A percentile compares a stretch with the other conserved stretches of the same genome.
Conservation (phyloP, 192 early-diverging fungal genomes). For the Coemansia biformis region DNA sequence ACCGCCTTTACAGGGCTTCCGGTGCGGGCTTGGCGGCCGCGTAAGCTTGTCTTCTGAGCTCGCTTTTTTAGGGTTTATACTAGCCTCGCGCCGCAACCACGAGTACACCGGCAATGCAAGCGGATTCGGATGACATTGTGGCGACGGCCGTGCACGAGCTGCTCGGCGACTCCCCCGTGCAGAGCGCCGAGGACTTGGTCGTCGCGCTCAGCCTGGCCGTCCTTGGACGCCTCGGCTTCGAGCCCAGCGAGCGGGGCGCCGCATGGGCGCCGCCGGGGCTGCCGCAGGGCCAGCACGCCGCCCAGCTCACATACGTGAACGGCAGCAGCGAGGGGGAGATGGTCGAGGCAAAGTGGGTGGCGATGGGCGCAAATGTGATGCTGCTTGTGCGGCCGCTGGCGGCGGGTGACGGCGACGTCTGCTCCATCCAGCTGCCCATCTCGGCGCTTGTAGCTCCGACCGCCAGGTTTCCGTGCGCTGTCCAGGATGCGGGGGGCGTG, state of each 20-base stretch:
- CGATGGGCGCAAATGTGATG: constrained; percentile 15
- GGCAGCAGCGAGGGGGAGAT: constrained; percentile 1
- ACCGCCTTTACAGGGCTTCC: too few relatives aligned
- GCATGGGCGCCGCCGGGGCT: constrained; percentile 23
- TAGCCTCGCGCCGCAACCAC: too few relatives aligned
- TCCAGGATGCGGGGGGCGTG: not conserved
- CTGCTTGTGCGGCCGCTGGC: constrained; percentile 12
- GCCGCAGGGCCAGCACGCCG: constrained; percentile 9
- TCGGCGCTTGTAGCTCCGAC: constrained; percentile 1
- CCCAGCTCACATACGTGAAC: constrained; percentile 3
- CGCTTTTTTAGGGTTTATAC: too few relatives aligned
- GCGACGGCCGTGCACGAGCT: constrained; percentile 6
- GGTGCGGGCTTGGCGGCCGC: too few relatives aligned
- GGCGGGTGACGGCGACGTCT: not conserved
- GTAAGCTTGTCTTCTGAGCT: too few relatives aligned
- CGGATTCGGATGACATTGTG: constrained; percentile 2
- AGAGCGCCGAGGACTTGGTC: constrained; percentile 23
- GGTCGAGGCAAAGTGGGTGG: constrained; percentile 25
- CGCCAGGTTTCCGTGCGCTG: constrained; percentile 17
- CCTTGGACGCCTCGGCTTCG: constrained; percentile 16
- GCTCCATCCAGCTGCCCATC: constrained; percentile 11
- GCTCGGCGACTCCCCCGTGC: constrained; percentile 12
- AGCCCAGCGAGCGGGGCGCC: constrained; percentile 2
- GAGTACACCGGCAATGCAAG: not conserved
- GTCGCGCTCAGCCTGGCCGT: constrained; percentile 34